phyloP scores from a whole-genome alignment of 1,139 yeast species.

The Debaryomyces psychrophilus region DNA sequence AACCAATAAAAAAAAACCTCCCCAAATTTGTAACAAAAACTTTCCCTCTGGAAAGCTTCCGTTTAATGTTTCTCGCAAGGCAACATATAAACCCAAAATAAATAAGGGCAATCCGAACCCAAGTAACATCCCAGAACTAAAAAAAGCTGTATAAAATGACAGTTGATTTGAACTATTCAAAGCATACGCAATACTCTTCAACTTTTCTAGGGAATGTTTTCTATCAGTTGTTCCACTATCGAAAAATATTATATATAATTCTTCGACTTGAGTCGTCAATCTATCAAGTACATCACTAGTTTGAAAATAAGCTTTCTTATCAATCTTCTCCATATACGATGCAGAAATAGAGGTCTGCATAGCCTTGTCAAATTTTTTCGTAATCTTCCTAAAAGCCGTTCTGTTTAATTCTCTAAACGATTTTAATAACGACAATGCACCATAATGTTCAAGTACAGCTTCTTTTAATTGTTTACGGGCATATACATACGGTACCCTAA shows the following conservation, averaged over 20 bases:
- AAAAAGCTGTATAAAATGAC: slow-evolving; percentile 47
- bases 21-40: slow-evolving; percentile 84
- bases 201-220: slow-evolving; percentile 74
- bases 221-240: slow-evolving; percentile 66
- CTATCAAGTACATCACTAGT: slow-evolving; percentile 70
- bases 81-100: slow-evolving; percentile 53
- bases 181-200: slow-evolving; percentile 54
- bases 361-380: slow-evolving; percentile 87
- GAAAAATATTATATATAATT: slow-evolving; percentile 65
- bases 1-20: slow-evolving; percentile 73
- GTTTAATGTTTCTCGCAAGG: slow-evolving; percentile 43
- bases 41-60: slow-evolving; percentile 53
- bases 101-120: slow-evolving; percentile 75
- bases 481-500: slow-evolving; percentile 62
- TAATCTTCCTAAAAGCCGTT: slow-evolving; percentile 85
- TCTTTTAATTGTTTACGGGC: slow-evolving; percentile 77
- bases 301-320: slow-evolving; percentile 56
- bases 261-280: slow-evolving; percentile 64
- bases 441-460: slow-evolving; percentile 79
- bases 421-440: slow-evolving; percentile 75
- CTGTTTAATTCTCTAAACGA: slow-evolving; percentile 78
- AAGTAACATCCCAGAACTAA: slow-evolving; percentile 62
- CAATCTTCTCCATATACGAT: slow-evolving; percentile 62
- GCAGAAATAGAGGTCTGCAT: slow-evolving; percentile 52
- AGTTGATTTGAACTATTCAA: slow-evolving; percentile 36